These are phyloP conservation scores for Skeletonema marinoi DNA, from an alignment of 108 stramenopile species.

Conservation along the genomic window DNA sequence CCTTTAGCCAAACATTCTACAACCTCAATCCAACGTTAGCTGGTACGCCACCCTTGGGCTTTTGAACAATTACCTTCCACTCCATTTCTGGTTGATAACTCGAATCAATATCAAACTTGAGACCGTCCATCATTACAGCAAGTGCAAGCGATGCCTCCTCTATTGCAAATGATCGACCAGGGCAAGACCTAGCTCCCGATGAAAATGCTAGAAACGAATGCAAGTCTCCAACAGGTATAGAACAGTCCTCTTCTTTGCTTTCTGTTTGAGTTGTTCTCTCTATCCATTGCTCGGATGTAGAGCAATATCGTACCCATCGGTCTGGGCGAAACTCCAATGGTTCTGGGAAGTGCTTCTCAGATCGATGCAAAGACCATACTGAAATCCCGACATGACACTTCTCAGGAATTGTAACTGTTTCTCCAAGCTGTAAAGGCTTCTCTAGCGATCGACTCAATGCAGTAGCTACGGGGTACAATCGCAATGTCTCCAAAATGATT, in stretches of 20 bases:
- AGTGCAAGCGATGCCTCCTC: slow-evolving; percentile 28
- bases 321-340: slow-evolving; percentile 48
- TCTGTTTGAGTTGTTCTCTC: background rate
- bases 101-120: slow-evolving; percentile 14
- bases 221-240: slow-evolving; percentile 24
- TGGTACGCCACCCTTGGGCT: slow-evolving; percentile 39
- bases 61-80: slow-evolving; percentile 22
- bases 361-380: slow-evolving; percentile 46
- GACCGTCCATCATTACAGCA: slow-evolving; percentile 10
- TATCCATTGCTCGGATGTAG: background rate
- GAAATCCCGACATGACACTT: slow-evolving; percentile 25
- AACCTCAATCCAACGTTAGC: background rate
- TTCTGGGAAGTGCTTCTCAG: slow-evolving; percentile 14
- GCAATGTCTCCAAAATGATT: slow-evolving; percentile 43
- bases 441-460: slow-evolving; percentile 31
- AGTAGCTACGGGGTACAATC: slow-evolving; percentile 35
- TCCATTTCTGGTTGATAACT: slow-evolving; percentile 11
- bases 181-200: slow-evolving; percentile 1
- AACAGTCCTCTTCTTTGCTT: background rate
- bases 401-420: slow-evolving; percentile 3
- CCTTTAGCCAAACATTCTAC: no score
- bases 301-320: slow-evolving; percentile 33
- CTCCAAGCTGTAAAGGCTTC: slow-evolving; percentile 20
- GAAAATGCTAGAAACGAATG: slow-evolving; percentile 9
- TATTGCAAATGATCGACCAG: slow-evolving; percentile 4